Evolutionary conservation across 208 protist genomes (phyloP).

Genomic region (Leishmania gerbilli): DNA sequence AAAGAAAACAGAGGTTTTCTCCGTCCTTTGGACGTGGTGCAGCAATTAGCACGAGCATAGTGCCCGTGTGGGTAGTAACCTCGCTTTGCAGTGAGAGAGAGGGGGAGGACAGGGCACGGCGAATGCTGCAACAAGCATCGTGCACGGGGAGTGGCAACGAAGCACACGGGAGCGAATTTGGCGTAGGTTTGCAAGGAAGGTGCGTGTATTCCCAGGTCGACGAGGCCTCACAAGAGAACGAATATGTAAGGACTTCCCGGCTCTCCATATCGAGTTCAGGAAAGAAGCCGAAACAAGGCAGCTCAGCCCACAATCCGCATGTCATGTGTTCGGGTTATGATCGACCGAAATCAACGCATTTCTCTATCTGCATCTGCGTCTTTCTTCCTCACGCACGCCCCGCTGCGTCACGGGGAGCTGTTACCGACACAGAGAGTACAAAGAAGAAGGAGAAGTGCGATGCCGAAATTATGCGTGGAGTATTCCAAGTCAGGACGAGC

Average conservation of each 20-base stretch:
- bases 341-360: neutral
- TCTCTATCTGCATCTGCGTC: neutral
- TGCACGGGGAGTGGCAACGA: neutral
- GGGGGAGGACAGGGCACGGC: neutral
- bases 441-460: conserved; percentile 7
- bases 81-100: neutral
- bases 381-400: neutral
- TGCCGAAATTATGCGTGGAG: conserved; percentile 73
- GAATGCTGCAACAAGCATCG: neutral
- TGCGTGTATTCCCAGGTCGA: neutral
- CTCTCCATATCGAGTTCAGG: neutral
- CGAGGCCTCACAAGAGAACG: neutral
- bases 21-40: neutral
- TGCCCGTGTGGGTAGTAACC: neutral
- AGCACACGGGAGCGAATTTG: neutral
- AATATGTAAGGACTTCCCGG: neutral
- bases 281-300: neutral
- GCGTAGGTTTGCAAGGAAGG: neutral
- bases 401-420: neutral
- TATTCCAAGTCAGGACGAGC: conserved; percentile 76
- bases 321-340: neutral
- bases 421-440: neutral
- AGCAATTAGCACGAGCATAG: neutral
- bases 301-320: neutral
- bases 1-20: neutral